Conservation (phyloP, 2,329 filamentous ascomycete genomes). For the Fusarium virguliforme region DNA sequence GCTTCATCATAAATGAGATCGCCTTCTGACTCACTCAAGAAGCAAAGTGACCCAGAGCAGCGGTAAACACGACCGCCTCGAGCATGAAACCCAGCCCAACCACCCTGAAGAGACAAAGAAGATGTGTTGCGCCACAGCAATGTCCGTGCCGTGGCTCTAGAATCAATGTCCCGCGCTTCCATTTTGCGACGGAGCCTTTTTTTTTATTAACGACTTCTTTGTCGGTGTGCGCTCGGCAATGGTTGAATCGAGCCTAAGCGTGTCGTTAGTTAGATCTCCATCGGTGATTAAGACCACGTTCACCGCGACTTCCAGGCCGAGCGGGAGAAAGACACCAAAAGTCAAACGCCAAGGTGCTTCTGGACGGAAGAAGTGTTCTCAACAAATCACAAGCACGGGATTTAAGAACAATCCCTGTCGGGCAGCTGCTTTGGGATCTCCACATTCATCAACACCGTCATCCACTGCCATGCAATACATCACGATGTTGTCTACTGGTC, state of each 20-base stretch:
- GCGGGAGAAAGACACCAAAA: too few species aligned
- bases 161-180: conserved; percentile 31
- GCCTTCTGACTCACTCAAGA: conserved; percentile 22
- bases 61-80: conserved; percentile 35
- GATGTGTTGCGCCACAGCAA: conserved; percentile 20
- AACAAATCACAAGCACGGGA: too few species aligned
- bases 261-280: background rate
- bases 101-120: conserved; percentile 17
- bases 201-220: conserved; percentile 21
- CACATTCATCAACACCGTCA: too few species aligned
- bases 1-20: conserved; percentile 28
- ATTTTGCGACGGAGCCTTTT: conserved; percentile 40
- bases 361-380: too few species aligned
- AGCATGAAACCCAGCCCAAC: conserved; percentile 31
- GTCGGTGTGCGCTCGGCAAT: conserved; percentile 38
- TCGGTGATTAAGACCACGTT: too few species aligned
- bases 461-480: too few species aligned
- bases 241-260: conserved; percentile 38
- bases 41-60: conserved; percentile 40
- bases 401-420: too few species aligned
- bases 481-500: too few species aligned
- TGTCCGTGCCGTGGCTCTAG: conserved; percentile 45
- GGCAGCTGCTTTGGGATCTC: too few species aligned
- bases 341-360: too few species aligned
- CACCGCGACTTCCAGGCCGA: too few species aligned